A percentile compares a stretch with the other conserved stretches of the same genome.
These are phyloP conservation scores for Phialemoniopsis sp. DNA, from an alignment of 2,329 filamentous ascomycete genomes.

Conservation along the genomic window DNA sequence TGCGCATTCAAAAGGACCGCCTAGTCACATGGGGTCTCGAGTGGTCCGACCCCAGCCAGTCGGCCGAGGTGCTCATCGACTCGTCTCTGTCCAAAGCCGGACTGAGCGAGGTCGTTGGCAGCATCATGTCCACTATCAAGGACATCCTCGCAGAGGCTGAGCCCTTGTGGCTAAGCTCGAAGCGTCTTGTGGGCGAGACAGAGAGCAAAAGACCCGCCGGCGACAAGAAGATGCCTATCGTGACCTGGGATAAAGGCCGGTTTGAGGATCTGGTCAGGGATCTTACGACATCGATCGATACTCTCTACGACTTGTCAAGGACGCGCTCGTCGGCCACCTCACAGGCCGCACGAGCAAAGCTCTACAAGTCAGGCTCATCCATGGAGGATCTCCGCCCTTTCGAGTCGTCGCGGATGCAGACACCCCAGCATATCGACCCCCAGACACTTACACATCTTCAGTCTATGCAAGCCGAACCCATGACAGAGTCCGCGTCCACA, in stretches of 20 bases:
- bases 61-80: slow-evolving; percentile 61
- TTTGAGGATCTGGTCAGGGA: slow-evolving; percentile 74
- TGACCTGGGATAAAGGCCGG: slow-evolving; percentile 65
- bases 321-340: slow-evolving; percentile 49
- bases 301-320: slow-evolving; percentile 70
- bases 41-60: slow-evolving; percentile 70
- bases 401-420: slow-evolving; percentile 57
- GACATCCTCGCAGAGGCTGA: slow-evolving; percentile 76
- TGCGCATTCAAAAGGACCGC: slow-evolving; percentile 76
- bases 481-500: slow-evolving; percentile 23
- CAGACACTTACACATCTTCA: slow-evolving; percentile 43
- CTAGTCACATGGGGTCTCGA: slow-evolving; percentile 76
- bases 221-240: slow-evolving; percentile 49
- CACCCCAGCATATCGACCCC: slow-evolving; percentile 57
- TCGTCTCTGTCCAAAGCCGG: slow-evolving; percentile 68
- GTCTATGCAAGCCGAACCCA: slow-evolving; percentile 31
- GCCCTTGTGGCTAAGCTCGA: slow-evolving; percentile 62
- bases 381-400: slow-evolving; percentile 46
- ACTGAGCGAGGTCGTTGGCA: slow-evolving; percentile 71
- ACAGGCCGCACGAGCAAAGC: slow-evolving; percentile 21
- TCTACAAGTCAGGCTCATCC: slow-evolving; percentile 28
- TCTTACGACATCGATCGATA: slow-evolving; percentile 74
- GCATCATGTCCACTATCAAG: slow-evolving; percentile 76
- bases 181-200: slow-evolving; percentile 33
- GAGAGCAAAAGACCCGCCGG: slow-evolving; percentile 30